phyloP scores from a whole-genome alignment of 345 rosid species.

The Lepidium africanum region DNA sequence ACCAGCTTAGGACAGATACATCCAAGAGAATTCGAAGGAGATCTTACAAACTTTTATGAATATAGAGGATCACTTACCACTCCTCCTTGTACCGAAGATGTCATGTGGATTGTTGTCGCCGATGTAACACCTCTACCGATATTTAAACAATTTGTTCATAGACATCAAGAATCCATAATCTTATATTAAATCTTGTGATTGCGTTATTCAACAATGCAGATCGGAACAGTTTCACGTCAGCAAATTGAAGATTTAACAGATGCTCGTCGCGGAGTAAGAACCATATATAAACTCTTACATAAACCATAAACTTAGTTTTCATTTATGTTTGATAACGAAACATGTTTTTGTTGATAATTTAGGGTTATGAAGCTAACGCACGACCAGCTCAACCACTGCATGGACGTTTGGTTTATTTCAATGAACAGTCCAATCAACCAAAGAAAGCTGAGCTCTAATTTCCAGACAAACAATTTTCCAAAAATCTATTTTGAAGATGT shows the following conservation, averaged over 20 bases:
- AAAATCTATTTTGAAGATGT: background rate
- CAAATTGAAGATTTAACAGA: slow-evolving; percentile 38
- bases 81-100: slow-evolving; percentile 83
- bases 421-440: background rate
- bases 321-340: background rate
- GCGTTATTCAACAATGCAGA: slow-evolving; percentile 22
- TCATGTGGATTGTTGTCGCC: slow-evolving; percentile 52
- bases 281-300: background rate
- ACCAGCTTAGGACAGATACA: slow-evolving; percentile 36
- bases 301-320: background rate
- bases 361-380: slow-evolving; percentile 26
- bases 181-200: background rate
- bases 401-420: slow-evolving; percentile 10
- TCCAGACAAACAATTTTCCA: background rate
- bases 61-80: slow-evolving; percentile 74
- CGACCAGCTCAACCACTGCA: slow-evolving; percentile 20
- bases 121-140: slow-evolving; percentile 28
- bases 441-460: background rate
- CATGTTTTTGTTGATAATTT: background rate
- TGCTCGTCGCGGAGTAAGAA: slow-evolving; percentile 24
- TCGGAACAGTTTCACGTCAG: slow-evolving; percentile 58
- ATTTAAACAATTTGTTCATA: background rate
- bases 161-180: background rate
- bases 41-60: slow-evolving; percentile 48
- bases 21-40: slow-evolving; percentile 42